Evolutionary conservation across 192 early-diverging fungal species (phyloP).

Genomic region (Umbelopsis sp.): DNA sequence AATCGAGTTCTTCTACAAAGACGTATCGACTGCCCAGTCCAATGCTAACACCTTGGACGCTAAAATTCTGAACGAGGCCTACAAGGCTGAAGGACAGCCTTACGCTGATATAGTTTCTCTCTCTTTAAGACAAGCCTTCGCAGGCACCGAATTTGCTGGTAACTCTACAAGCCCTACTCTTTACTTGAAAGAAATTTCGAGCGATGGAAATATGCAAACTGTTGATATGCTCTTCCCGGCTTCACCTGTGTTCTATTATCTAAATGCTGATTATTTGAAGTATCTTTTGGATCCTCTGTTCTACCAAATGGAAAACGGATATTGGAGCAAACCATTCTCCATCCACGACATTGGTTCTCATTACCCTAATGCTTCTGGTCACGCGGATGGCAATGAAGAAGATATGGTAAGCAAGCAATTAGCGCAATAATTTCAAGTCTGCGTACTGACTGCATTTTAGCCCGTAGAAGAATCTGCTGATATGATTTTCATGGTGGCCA

Average conservation of each 20-base stretch:
- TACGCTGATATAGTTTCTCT: slow-evolving; percentile 4
- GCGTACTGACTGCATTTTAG: neutral
- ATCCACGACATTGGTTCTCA: slow-evolving; percentile 19
- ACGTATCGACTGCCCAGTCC: neutral
- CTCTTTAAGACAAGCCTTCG: slow-evolving; percentile 9
- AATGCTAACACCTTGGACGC: neutral
- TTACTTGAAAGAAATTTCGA: slow-evolving; percentile 8
- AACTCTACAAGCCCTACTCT: neutral
- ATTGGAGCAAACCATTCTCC: slow-evolving; percentile 10
- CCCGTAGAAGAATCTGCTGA: slow-evolving; percentile 19
- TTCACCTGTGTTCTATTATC: slow-evolving; percentile 7
- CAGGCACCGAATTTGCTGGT: slow-evolving; percentile 9
- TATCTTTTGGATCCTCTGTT: slow-evolving; percentile 13
- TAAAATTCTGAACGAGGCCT: neutral
- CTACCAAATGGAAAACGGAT: slow-evolving; percentile 8
- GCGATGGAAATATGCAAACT: slow-evolving; percentile 22
- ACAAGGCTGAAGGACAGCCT: slow-evolving; percentile 4
- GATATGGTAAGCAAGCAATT: neutral
- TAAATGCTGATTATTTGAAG: neutral
- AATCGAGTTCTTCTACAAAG: slow-evolving; percentile 1
- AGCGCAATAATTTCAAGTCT: neutral
- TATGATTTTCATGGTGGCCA: slow-evolving; percentile 21
- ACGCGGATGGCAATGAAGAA: slow-evolving; percentile 11
- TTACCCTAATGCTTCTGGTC: slow-evolving; percentile 23
- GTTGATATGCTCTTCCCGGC: slow-evolving; percentile 16